Evolutionary conservation across 2,329 filamentous ascomycete species (phyloP).

Genomic region (Microdochium bolleyi): DNA sequence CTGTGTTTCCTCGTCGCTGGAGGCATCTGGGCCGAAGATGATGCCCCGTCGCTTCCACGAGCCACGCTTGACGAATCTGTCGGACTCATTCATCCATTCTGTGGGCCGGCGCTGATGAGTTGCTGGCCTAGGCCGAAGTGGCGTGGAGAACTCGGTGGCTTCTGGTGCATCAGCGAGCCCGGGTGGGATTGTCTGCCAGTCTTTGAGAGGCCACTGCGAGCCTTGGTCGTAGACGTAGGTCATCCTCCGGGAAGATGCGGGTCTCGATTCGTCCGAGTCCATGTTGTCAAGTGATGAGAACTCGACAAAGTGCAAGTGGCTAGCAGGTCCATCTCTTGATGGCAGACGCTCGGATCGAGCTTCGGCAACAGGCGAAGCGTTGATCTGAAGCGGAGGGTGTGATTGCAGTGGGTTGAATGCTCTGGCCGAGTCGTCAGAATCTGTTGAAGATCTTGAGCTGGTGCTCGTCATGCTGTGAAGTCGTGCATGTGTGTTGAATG

Average conservation of each 20-base stretch:
- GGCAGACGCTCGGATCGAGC: background rate
- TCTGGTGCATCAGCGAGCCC: conserved; percentile 12
- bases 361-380: background rate
- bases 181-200: conserved; percentile 21
- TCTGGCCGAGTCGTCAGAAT: background rate
- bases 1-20: conserved; percentile 14
- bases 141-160: conserved; percentile 6
- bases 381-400: background rate
- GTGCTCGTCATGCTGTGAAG: background rate
- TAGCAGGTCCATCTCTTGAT: no score
- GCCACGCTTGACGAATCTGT: conserved; percentile 20
- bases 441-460: background rate
- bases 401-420: background rate
- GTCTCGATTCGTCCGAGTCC: background rate
- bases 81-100: conserved; percentile 15
- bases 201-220: conserved; percentile 22
- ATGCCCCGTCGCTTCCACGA: conserved; percentile 24
- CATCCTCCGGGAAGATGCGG: background rate
- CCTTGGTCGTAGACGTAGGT: conserved; percentile 19
- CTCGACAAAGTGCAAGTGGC: background rate
- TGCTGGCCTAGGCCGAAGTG: conserved; percentile 8
- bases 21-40: conserved; percentile 18
- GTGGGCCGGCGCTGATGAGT: conserved; percentile 13
- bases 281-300: background rate
- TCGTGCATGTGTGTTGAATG: background rate